Evolutionary conservation across 306 rosid species (phyloP), one percentile per base, ranked within the genome.

Genomic region (Prinsepia uniflora): DNA sequence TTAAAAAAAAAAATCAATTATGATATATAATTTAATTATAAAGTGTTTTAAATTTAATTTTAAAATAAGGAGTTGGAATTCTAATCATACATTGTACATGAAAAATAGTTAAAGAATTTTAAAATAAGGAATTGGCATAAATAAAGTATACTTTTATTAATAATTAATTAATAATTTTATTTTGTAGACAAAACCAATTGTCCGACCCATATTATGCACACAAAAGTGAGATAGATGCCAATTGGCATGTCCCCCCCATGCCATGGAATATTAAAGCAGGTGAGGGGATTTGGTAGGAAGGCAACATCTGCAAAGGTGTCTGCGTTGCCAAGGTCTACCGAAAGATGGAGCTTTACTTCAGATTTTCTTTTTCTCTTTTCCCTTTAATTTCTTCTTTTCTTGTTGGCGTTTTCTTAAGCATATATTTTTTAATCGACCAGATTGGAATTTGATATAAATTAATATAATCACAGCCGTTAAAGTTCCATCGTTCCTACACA

Each of bases 251-350:
- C 45, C 66, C 65, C 74, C n/a, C n/a, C n/a, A n/a, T n/a, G n/a
- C n/a, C 36, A 30, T 6, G 34, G 19, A 57, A 13, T 1, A 44
- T 6, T 6, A 44, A 34, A 14, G 34, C 65, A 43, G 40, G 19
- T 0, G 9, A 20, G 34, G 43, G 30, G 43, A 7, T 79, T 84
- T 79, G 86, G 91, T 82, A 72, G 68, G 79, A 74, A 77, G 78
- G 76, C 79, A 78, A 48, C 87, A 63, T 84, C 85, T 62, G 39
- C 81, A 43, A 67, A 60, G 70, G 76, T 67, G 67, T 41, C 22
- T 55, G 50, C 77, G 75, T 43, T 64, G 78, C 74, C 50, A 67
- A 68, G 63, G 50, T 75, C 71, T 79, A 75, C 87, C 82, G 74
- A 81, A 84, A 83, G 89, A 78, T 49, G 65, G 20, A 71, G 67